phyloP scores from a whole-genome alignment of 768 basidiomycete genomes.

The Omphalotus guepiniiformis region DNA sequence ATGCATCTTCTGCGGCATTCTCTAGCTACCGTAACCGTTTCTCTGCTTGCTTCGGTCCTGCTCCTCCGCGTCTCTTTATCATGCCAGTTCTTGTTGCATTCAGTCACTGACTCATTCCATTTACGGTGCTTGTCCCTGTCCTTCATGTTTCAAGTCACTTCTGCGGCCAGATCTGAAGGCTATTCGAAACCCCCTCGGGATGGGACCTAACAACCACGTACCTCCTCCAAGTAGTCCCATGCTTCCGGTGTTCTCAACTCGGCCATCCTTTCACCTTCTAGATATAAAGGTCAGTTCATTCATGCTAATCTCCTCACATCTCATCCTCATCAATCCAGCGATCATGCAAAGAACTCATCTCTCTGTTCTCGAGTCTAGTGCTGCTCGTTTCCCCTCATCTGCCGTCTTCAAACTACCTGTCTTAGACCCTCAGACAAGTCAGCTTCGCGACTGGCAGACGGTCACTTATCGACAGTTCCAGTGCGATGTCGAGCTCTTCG shows the following conservation, averaged over 20 bases:
- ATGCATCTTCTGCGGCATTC: no score
- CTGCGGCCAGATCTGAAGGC: no score
- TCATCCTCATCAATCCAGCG: conserved; percentile 10
- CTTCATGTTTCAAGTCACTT: no score
- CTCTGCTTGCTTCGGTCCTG: no score
- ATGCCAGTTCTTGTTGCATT: no score
- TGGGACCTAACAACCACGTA: not conserved
- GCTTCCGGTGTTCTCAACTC: not conserved
- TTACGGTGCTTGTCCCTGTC: no score
- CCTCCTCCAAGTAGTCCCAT: not conserved
- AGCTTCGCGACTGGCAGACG: conserved; percentile 38
- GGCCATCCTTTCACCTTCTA: not conserved
- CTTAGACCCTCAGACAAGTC: conserved; percentile 26
- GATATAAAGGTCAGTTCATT: conserved; percentile 11
- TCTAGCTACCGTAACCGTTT: no score
- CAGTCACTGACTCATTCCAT: no score
- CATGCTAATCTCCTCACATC: not conserved
- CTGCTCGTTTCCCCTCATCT: conserved; percentile 37
- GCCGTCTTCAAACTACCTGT: conserved; percentile 52
- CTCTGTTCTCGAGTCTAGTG: conserved; percentile 46
- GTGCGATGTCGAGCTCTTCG: conserved; percentile 50
- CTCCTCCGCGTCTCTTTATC: no score
- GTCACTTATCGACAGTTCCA: conserved; percentile 51
- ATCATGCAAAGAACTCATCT: conserved; percentile 43
- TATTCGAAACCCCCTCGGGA: conserved; percentile 8